Conservation (phyloP, 73 alveolate genomes). For the Blepharisma stoltei region DNA sequence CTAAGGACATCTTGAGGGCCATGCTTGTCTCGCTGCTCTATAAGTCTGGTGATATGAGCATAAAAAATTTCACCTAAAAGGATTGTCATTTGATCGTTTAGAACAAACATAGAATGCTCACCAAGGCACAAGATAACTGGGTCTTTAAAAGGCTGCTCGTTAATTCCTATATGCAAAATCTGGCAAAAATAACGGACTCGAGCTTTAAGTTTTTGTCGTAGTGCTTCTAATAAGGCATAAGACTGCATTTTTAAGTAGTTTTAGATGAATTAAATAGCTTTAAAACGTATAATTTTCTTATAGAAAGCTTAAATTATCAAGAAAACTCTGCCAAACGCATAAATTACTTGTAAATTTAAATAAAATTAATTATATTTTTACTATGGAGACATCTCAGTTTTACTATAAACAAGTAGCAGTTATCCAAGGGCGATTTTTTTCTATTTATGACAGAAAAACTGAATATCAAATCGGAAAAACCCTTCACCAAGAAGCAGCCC, state of each 20-base stretch:
- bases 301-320: too few relatives aligned
- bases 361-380: too few relatives aligned
- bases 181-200: conserved; percentile 26
- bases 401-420: too few relatives aligned
- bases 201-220: neutral
- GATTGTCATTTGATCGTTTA: neutral
- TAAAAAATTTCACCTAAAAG: conserved; percentile 12
- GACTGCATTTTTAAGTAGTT: neutral
- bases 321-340: too few relatives aligned
- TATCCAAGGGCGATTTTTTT: too few relatives aligned
- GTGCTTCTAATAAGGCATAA: conserved; percentile 12
- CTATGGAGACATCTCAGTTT: too few relatives aligned
- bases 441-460: too few relatives aligned
- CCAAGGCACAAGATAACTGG: conserved; percentile 21
- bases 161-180: neutral
- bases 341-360: too few relatives aligned
- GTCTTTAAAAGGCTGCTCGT: conserved; percentile 4
- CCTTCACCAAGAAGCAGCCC: too few relatives aligned
- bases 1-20: conserved; percentile 7
- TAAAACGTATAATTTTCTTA: too few relatives aligned
- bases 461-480: too few relatives aligned
- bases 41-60: neutral
- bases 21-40: neutral
- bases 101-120: conserved; percentile 16
- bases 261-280: too few relatives aligned